Evolutionary conservation across 192 early-diverging fungal species (phyloP).

Genomic region (Backusella parvicylindrica): DNA sequence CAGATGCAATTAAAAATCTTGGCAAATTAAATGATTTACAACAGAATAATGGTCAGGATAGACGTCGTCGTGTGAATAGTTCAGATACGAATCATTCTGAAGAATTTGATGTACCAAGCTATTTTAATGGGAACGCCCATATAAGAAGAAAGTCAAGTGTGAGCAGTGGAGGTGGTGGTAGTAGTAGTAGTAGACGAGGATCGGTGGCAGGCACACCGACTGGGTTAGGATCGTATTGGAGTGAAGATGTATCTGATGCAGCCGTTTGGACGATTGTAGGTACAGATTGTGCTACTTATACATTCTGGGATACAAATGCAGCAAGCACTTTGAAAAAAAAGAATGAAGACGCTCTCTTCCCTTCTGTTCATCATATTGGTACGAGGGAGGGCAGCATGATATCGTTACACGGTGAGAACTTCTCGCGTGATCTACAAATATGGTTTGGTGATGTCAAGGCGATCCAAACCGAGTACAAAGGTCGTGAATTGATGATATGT

Average conservation of each 20-base stretch:
- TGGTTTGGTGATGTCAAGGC: constrained; percentile 67
- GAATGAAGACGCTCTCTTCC: constrained; percentile 5
- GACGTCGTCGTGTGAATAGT: constrained; percentile 54
- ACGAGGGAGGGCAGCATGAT: constrained; percentile 30
- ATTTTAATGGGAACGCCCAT: background rate
- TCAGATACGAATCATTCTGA: constrained; percentile 37
- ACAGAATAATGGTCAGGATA: constrained; percentile 13
- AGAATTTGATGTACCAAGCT: background rate
- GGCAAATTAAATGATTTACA: constrained; percentile 5
- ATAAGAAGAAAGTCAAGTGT: constrained; percentile 26
- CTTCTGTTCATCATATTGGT: constrained; percentile 36
- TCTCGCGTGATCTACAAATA: constrained; percentile 64
- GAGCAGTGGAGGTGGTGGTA: background rate
- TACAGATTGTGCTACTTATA: constrained; percentile 47
- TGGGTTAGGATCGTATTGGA: constrained; percentile 50
- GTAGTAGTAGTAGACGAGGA: background rate
- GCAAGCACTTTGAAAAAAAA: background rate
- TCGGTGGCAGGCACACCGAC: constrained; percentile 24
- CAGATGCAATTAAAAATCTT: background rate
- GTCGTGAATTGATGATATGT: constrained; percentile 41
- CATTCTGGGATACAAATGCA: constrained; percentile 39
- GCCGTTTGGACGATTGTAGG: constrained; percentile 95
- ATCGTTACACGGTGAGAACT: constrained; percentile 68
- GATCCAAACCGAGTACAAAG: constrained; percentile 43
- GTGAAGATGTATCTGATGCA: constrained; percentile 81